A percentile compares a stretch with the other conserved stretches of the same genome.
phyloP scores from a whole-genome alignment of 78 protist genomes.

The slime mould (Dictyostelium discoideum) region DNA sequence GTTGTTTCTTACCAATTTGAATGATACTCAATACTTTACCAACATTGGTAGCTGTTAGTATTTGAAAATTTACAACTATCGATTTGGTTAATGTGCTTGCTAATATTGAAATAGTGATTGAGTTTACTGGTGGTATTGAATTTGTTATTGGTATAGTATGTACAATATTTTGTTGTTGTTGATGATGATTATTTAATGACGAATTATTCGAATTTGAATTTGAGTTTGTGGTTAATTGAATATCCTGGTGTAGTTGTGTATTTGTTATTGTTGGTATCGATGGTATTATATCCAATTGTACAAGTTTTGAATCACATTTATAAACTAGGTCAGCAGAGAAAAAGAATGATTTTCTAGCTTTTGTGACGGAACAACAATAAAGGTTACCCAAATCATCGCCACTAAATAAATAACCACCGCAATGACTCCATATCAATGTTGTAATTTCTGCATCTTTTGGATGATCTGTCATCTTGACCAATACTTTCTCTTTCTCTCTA shows the following conservation, averaged over 20 bases:
- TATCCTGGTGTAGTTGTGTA: background rate
- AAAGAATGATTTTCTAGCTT: slow-evolving; percentile 52
- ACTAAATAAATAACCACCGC: slow-evolving; percentile 50
- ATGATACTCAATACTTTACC: slow-evolving; percentile 21
- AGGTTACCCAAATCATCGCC: slow-evolving; percentile 60
- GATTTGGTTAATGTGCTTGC: slow-evolving; percentile 56
- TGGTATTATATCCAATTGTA: slow-evolving; percentile 41
- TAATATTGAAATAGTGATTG: slow-evolving; percentile 5
- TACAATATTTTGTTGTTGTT: background rate
- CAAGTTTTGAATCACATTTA: slow-evolving; percentile 27
- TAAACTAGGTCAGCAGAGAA: slow-evolving; percentile 17
- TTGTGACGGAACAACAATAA: slow-evolving; percentile 32
- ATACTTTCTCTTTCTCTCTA: slow-evolving; percentile 51
- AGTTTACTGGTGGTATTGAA: background rate
- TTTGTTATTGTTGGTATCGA: background rate
- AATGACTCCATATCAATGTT: slow-evolving; percentile 31
- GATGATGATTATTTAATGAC: background rate
- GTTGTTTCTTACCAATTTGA: slow-evolving; percentile 52
- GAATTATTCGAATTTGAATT: background rate
- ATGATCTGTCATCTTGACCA: slow-evolving; percentile 69
- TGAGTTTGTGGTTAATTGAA: background rate
- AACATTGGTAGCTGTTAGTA: background rate
- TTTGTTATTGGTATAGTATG: background rate
- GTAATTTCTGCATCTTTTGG: slow-evolving; percentile 63
- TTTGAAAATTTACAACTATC: slow-evolving; percentile 19